These are phyloP conservation scores for Ilyonectria sp. DNA, from an alignment of 2,329 filamentous ascomycete species.

Conservation along the genomic window DNA sequence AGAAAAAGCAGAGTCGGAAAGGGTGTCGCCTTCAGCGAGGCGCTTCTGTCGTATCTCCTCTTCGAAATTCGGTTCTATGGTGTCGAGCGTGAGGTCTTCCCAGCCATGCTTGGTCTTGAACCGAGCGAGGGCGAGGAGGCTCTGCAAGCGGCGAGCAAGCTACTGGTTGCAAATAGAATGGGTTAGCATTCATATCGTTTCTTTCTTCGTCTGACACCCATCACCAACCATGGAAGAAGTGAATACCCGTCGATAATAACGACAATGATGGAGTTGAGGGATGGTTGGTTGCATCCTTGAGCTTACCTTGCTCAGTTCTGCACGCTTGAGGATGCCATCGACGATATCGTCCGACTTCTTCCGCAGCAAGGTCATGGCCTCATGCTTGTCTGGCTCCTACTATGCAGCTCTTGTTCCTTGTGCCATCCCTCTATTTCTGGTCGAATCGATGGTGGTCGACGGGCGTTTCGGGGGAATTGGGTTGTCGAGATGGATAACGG, in stretches of 20 bases:
- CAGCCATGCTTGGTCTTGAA: slow-evolving; percentile 98
- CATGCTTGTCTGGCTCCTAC: slow-evolving; percentile 17
- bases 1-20: slow-evolving; percentile 90
- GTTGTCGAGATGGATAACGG: slow-evolving; percentile 14
- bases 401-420: not conserved
- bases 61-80: slow-evolving; percentile 87
- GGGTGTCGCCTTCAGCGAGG: slow-evolving; percentile 78
- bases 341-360: slow-evolving; percentile 75
- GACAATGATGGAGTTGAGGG: slow-evolving; percentile 1
- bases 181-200: too few species aligned
- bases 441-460: not conserved
- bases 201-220: too few species aligned
- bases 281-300: slow-evolving; percentile 28
- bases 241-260: not conserved
- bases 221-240: too few species aligned
- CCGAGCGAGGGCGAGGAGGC: slow-evolving; percentile 93
- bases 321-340: slow-evolving; percentile 79
- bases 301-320: slow-evolving; percentile 82
- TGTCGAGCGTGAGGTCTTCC: slow-evolving; percentile 89
- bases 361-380: slow-evolving; percentile 72
- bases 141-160: slow-evolving; percentile 95
- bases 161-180: slow-evolving; percentile 57
- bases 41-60: slow-evolving; percentile 79
- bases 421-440: slow-evolving; percentile 11
- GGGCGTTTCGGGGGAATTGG: not conserved